Conservation (phyloP, 306 rosid species). For the Casuarina cunninghamiana region DNA sequence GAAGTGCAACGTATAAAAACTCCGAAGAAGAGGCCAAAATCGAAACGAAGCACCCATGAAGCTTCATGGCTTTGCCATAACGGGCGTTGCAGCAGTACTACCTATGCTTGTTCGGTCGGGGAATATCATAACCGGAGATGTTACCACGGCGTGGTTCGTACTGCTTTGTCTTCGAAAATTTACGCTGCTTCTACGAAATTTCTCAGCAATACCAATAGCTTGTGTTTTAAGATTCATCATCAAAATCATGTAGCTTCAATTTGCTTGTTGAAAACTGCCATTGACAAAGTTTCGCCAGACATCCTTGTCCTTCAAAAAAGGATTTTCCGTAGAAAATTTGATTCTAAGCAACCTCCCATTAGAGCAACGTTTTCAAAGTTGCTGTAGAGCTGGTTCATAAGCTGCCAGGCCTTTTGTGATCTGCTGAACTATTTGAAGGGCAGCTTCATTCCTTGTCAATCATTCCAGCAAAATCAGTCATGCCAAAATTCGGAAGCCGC, state of each 20-base stretch:
- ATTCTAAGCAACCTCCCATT: background rate
- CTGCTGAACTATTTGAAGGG: background rate
- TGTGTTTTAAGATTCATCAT: background rate
- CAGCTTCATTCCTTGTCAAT: background rate
- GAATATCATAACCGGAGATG: background rate
- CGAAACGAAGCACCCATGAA: conserved; percentile 8
- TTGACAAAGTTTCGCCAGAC: no score
- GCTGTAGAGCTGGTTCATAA: background rate
- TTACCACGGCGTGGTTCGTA: background rate
- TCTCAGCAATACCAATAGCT: conserved; percentile 4
- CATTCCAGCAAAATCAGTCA: background rate
- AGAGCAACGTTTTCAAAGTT: background rate
- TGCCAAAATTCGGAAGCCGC: conserved; percentile 2
- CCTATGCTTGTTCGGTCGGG: background rate
- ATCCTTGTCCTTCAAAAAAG: no score
- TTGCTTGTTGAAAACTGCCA: background rate
- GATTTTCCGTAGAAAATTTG: background rate
- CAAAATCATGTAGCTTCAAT: background rate
- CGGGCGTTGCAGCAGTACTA: background rate
- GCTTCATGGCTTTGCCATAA: conserved; percentile 7
- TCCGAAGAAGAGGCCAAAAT: background rate
- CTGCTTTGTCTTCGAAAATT: background rate
- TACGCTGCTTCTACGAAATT: conserved; percentile 33
- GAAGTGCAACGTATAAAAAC: background rate
- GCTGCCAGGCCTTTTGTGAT: background rate